These are phyloP conservation scores for Candida palmyrensis DNA, from an alignment of 805 yeast species.

Conservation along the genomic window DNA sequence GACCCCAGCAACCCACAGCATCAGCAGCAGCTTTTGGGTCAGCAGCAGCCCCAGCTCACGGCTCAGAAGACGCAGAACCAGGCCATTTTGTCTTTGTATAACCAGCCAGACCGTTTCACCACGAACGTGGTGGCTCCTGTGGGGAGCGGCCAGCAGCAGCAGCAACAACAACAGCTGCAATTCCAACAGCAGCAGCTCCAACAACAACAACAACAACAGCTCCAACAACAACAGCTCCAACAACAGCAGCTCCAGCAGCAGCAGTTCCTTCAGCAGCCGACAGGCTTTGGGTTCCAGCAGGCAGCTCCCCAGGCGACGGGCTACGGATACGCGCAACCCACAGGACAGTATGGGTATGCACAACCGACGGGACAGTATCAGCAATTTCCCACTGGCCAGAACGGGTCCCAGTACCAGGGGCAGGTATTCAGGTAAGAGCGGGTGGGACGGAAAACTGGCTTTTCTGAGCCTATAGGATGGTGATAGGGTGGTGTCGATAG, in stretches of 20 bases:
- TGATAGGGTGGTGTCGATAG: no score
- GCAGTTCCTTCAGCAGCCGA: not conserved
- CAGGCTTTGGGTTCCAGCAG: constrained; percentile 1
- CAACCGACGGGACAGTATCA: constrained; percentile 1
- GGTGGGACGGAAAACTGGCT: no score
- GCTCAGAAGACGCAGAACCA: constrained; percentile 36
- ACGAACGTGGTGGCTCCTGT: constrained; percentile 23
- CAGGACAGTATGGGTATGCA: constrained; percentile 1
- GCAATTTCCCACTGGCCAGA: no score
- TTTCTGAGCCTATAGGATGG: no score
- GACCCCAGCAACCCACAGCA: constrained; percentile 44
- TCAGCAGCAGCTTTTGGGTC: constrained; percentile 34
- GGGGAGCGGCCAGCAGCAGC: constrained; percentile 8
- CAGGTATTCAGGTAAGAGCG: not conserved
- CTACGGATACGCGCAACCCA: not conserved
- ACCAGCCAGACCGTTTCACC: constrained; percentile 27
- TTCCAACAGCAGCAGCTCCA: constrained; percentile 3
- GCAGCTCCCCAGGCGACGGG: not conserved
- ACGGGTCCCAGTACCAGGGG: constrained; percentile 1
- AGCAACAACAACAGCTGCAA: constrained; percentile 11
- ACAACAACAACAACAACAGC: constrained; percentile 8
- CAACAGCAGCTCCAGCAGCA: constrained; percentile 3
- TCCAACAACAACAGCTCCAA: constrained; percentile 6
- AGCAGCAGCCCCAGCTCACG: constrained; percentile 24
- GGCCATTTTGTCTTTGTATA: constrained; percentile 36